Conservation (phyloP, 768 basidiomycete species). For the Tulasnella sp. region DNA sequence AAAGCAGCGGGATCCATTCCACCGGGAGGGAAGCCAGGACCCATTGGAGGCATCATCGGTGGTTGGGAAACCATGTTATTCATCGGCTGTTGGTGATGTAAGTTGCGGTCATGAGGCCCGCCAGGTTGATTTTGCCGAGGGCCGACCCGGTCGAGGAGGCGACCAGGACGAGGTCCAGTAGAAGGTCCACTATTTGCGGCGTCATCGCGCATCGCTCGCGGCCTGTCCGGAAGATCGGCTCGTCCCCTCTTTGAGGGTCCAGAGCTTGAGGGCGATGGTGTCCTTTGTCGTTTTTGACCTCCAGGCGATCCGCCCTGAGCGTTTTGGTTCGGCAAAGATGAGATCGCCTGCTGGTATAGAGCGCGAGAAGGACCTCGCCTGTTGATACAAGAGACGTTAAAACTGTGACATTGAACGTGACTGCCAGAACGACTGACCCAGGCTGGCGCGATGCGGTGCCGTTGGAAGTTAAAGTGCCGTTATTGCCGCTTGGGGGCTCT, state of each 20-base stretch:
- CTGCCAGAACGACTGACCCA: conserved; percentile 25
- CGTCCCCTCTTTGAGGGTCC: conserved; percentile 53
- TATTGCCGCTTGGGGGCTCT: conserved; percentile 28
- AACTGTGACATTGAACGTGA: neutral
- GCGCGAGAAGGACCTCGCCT: conserved; percentile 29
- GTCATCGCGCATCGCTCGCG: conserved; percentile 59
- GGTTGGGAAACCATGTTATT: neutral
- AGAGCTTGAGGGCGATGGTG: conserved; percentile 19
- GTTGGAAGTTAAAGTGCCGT: neutral
- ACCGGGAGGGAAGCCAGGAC: neutral
- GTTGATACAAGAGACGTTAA: neutral
- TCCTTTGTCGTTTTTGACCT: conserved; percentile 17
- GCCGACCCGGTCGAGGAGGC: conserved; percentile 75
- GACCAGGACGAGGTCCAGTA: conserved; percentile 36
- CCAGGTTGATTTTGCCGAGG: conserved; percentile 23
- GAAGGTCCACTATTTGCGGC: conserved; percentile 25
- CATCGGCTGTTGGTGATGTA: neutral
- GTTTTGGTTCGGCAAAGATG: conserved; percentile 1
- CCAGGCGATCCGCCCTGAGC: conserved; percentile 14
- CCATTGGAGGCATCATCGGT: neutral
- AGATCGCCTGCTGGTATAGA: conserved; percentile 16
- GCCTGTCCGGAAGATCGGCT: conserved; percentile 65
- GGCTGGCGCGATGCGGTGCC: conserved; percentile 34
- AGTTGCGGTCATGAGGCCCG: neutral
- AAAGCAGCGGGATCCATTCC: conserved; percentile 6